These are phyloP conservation scores for Cutaneotrichosporon sp. DNA, from an alignment of 1,284 basidiomycete genomes.

Conservation along the genomic window DNA sequence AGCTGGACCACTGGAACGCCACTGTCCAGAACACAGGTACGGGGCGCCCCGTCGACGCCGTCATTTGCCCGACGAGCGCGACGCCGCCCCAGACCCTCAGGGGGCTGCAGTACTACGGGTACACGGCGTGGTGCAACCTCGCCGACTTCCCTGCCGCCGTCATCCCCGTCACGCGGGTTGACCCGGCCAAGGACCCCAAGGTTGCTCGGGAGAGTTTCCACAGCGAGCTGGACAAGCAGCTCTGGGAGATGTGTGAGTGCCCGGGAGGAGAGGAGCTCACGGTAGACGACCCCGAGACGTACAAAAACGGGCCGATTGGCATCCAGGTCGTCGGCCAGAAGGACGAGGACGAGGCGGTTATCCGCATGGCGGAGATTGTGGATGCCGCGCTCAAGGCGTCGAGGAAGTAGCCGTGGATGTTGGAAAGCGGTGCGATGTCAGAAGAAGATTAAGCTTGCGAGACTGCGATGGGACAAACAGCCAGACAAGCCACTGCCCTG, in stretches of 20 bases:
- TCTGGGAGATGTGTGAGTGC: slow-evolving; percentile 5
- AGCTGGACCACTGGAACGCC: slow-evolving; percentile 14
- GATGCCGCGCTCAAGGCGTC: not conserved
- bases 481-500: too few species aligned
- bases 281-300: not conserved
- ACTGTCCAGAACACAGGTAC: slow-evolving; percentile 11
- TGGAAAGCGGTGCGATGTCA: too few species aligned
- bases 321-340: not conserved
- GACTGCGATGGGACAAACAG: too few species aligned
- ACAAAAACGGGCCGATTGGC: slow-evolving; percentile 1
- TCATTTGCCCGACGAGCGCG: slow-evolving; percentile 14
- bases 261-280: not conserved
- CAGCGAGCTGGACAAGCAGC: not conserved
- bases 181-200: slow-evolving; percentile 2
- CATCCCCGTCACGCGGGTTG: slow-evolving; percentile 58
- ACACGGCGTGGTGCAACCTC: slow-evolving; percentile 26
- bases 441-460: too few species aligned
- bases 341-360: slow-evolving; percentile 3
- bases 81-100: slow-evolving; percentile 13
- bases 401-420: not conserved
- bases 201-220: not conserved
- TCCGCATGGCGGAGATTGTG: not conserved
- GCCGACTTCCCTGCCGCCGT: slow-evolving; percentile 63
- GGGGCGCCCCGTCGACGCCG: slow-evolving; percentile 21
- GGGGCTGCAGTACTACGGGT: slow-evolving; percentile 10